A percentile compares a stretch with the other conserved stretches of the same genome.
Evolutionary conservation across 176 grass and related monocot genomes (phyloP).

Genomic region (Avena atlantica): DNA sequence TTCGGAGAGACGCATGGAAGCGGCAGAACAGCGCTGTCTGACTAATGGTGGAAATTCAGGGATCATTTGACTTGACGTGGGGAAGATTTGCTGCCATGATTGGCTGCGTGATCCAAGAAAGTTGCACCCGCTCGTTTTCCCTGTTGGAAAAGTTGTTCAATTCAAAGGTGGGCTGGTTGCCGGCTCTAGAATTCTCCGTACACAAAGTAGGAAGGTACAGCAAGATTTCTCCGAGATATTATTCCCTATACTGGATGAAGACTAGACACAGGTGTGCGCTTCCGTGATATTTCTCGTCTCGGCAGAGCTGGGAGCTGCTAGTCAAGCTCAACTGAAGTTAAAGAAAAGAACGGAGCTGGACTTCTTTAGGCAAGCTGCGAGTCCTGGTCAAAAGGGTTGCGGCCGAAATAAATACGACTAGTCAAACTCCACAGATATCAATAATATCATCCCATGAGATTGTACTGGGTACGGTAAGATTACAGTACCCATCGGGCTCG

Average conservation of each 20-base stretch:
- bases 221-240: constrained; percentile 7
- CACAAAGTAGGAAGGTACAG: not conserved
- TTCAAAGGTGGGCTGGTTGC: constrained; percentile 26
- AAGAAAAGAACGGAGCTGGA: not conserved
- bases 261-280: not conserved
- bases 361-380: constrained; percentile 22
- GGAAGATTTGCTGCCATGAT: not conserved
- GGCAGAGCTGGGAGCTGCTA: not conserved
- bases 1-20: not conserved
- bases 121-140: not conserved
- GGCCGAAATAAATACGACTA: constrained; percentile 6
- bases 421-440: constrained; percentile 19
- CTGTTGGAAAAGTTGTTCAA: constrained; percentile 12
- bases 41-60: constrained; percentile 26
- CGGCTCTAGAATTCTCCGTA: not conserved
- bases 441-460: not conserved
- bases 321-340: not conserved
- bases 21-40: not conserved
- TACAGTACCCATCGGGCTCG: not conserved
- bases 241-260: not conserved
- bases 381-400: constrained; percentile 39
- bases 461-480: not conserved
- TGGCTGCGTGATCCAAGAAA: not conserved
- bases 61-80: not conserved
- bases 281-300: constrained; percentile 8